A percentile compares a stretch with the other conserved stretches of the same genome.
Conservation (phyloP, 306 rosid species). For the Oxytropis ochrocephala region DNA sequence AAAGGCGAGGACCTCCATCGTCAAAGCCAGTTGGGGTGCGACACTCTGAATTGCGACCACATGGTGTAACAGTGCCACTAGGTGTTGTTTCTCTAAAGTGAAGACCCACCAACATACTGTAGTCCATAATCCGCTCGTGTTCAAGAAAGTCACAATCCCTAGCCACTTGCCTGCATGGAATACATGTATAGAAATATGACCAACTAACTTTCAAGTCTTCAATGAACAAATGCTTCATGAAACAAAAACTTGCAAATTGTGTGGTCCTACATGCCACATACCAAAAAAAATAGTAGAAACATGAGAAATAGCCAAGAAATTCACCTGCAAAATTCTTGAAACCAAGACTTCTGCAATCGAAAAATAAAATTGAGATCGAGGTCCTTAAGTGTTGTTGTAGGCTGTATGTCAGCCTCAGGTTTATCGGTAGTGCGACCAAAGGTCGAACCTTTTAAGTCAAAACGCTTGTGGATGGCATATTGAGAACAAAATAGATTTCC, state of each 20-base stretch:
- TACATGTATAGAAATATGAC: background rate
- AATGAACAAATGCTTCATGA: background rate
- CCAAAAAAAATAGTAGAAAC: background rate
- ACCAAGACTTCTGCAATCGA: slow-evolving; percentile 76
- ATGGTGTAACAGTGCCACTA: slow-evolving; percentile 25
- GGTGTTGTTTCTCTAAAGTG: slow-evolving; percentile 61
- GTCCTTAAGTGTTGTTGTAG: slow-evolving; percentile 87
- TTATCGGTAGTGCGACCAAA: slow-evolving; percentile 79
- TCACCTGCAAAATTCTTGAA: slow-evolving; percentile 82
- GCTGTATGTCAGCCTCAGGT: slow-evolving; percentile 69
- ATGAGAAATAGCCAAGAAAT: background rate
- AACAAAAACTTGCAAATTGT: background rate
- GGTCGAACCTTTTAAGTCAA: slow-evolving; percentile 91
- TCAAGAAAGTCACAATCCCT: slow-evolving; percentile 93
- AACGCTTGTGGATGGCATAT: slow-evolving; percentile 64
- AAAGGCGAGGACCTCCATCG: slow-evolving; percentile 30
- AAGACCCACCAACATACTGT: slow-evolving; percentile 89
- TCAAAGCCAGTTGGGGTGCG: slow-evolving; percentile 24
- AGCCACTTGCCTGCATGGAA: slow-evolving; percentile 78
- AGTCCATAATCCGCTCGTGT: slow-evolving; percentile 95
- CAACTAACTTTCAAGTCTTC: background rate
- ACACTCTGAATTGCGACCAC: slow-evolving; percentile 15
- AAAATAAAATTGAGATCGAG: slow-evolving; percentile 84
- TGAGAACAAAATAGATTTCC: slow-evolving; percentile 87
- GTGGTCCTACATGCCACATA: background rate